A percentile compares a stretch with the other conserved stretches of the same genome.
These are phyloP conservation scores for Plantago major DNA, from an alignment of 257 asterid species.

Conservation along the genomic window DNA sequence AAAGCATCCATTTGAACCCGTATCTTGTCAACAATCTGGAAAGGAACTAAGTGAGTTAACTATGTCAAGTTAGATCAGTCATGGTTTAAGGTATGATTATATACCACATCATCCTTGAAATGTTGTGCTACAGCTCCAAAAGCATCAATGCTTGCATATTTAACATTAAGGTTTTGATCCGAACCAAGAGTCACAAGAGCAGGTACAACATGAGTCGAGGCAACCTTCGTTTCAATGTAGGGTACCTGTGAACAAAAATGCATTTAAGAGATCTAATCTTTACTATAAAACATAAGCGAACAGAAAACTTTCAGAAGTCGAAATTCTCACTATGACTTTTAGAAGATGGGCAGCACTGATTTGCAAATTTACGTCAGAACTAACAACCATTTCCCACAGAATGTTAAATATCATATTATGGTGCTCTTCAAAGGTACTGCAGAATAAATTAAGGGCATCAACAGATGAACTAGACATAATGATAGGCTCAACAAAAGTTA, in stretches of 20 bases:
- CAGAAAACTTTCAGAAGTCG: slow-evolving; percentile 13
- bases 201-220: slow-evolving; percentile 85
- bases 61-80: slow-evolving; percentile 12
- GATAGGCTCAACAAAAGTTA: slow-evolving; percentile 7
- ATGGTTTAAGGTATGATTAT: slow-evolving; percentile 12
- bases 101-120: slow-evolving; percentile 79
- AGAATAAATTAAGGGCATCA: slow-evolving; percentile 20
- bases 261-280: slow-evolving; percentile 13
- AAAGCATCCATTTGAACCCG: slow-evolving; percentile 98
- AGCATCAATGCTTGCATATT: slow-evolving; percentile 91
- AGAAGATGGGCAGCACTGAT: slow-evolving; percentile 73
- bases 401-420: slow-evolving; percentile 72
- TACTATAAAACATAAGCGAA: slow-evolving; percentile 12
- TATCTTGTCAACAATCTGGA: slow-evolving; percentile 91
- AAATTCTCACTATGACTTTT: slow-evolving; percentile 76
- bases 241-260: slow-evolving; percentile 57
- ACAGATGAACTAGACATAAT: slow-evolving; percentile 12
- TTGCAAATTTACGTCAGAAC: slow-evolving; percentile 62
- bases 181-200: slow-evolving; percentile 98
- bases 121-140: slow-evolving; percentile 97
- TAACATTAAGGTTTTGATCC: slow-evolving; percentile 88
- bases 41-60: slow-evolving; percentile 26
- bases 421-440: slow-evolving; percentile 87
- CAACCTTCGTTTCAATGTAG: slow-evolving; percentile 74
- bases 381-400: slow-evolving; percentile 96